phyloP scores from a whole-genome alignment of 2,329 filamentous ascomycete species.

The Talaromyces sp. region DNA sequence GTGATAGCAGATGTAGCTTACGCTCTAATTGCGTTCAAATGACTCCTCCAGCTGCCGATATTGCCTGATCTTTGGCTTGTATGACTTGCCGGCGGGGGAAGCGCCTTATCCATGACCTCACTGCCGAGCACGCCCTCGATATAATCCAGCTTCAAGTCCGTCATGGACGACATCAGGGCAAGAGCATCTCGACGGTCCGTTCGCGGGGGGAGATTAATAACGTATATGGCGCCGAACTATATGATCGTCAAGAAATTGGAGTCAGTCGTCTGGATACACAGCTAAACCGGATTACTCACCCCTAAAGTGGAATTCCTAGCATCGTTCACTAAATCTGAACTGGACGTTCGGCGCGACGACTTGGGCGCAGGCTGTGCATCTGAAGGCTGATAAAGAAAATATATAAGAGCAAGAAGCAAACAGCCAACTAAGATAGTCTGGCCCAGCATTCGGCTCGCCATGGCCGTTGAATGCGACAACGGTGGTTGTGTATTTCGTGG shows the following conservation, averaged over 20 bases:
- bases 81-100: conserved; percentile 35
- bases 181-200: conserved; percentile 53
- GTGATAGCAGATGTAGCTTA: conserved; percentile 22
- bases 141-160: conserved; percentile 47
- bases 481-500: not conserved
- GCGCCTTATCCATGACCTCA: conserved; percentile 43
- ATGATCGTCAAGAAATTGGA: not conserved
- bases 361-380: conserved; percentile 8
- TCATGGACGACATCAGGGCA: conserved; percentile 43
- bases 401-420: conserved; percentile 17
- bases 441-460: conserved; percentile 18
- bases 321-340: conserved; percentile 9
- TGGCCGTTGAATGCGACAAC: conserved; percentile 2
- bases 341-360: conserved; percentile 8
- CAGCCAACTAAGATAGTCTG: conserved; percentile 18
- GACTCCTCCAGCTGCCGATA: conserved; percentile 45
- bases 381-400: conserved; percentile 18
- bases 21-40: conserved; percentile 39
- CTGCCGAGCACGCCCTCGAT: conserved; percentile 46
- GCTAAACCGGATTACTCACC: conserved; percentile 12
- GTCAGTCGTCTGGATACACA: conserved; percentile 1
- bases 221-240: conserved; percentile 49
- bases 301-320: conserved; percentile 16
- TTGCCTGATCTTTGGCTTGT: conserved; percentile 28
- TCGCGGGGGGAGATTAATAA: conserved; percentile 49